Conservation (phyloP, 2,329 filamentous ascomycete genomes). For the Arthrobotrys sinensis region DNA sequence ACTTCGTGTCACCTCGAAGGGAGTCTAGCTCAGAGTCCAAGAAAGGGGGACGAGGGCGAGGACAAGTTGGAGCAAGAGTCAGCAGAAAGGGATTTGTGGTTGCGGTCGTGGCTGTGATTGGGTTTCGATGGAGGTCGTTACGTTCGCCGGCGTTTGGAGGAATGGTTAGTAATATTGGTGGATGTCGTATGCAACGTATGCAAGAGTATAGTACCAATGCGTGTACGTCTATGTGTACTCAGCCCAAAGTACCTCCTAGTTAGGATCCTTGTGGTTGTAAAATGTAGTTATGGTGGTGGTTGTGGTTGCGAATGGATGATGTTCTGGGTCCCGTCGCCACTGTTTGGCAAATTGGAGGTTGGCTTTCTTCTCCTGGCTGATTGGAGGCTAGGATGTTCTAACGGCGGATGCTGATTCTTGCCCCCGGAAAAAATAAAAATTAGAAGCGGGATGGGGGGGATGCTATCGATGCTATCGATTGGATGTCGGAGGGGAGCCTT, state of each 20-base stretch:
- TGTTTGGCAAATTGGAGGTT: slow-evolving; percentile 36
- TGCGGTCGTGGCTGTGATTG: neutral
- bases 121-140: slow-evolving; percentile 5
- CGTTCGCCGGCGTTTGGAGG: slow-evolving; percentile 1
- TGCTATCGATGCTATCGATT: slow-evolving; percentile 13
- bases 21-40: slow-evolving; percentile 39
- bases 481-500: slow-evolving; percentile 1
- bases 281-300: slow-evolving; percentile 10
- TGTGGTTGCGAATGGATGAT: slow-evolving; percentile 18
- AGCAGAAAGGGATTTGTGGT: neutral
- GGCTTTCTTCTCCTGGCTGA: slow-evolving; percentile 42
- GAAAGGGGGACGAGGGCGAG: slow-evolving; percentile 14
- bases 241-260: slow-evolving; percentile 2
- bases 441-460: neutral
- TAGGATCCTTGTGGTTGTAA: slow-evolving; percentile 1
- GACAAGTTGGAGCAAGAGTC: slow-evolving; percentile 2
- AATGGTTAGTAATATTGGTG: neutral
- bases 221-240: neutral
- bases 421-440: slow-evolving; percentile 32
- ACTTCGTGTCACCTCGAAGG: slow-evolving; percentile 50
- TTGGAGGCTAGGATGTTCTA: slow-evolving; percentile 60
- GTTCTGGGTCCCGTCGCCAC: slow-evolving; percentile 54
- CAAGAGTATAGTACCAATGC: neutral
- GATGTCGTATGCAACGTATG: slow-evolving; percentile 8
- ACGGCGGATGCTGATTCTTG: slow-evolving; percentile 47